Evolutionary conservation across 257 asterid species (phyloP), one percentile per base, ranked within the genome.

Genomic region (Osmanthus fragrans): DNA sequence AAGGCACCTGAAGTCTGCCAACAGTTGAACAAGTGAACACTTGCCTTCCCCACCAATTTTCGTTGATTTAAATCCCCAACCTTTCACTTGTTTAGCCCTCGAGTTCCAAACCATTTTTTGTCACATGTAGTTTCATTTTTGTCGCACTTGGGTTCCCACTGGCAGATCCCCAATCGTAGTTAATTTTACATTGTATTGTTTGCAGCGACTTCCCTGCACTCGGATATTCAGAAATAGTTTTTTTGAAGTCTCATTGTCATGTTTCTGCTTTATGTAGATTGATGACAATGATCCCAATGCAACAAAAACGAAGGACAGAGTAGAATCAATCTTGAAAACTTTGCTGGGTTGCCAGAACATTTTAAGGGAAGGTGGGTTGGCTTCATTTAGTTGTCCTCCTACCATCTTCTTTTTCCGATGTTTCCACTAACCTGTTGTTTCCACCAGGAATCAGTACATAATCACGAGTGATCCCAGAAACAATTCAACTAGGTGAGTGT

Each of bases 401-500:
- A 45, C 10, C 27, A 47, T 37, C 16, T 66, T 12, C 51, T 68
- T 63, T 36, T 27, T 40, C 15, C 15, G 16, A 63, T 18, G 45
- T 40, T 45, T 71, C 11, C 45, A 10, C 82, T 82, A 47, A 79
- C 73, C n/a, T 36, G 12, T 69, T 80, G 72, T 65, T 71, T 65
- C 73, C 78, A 54, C 75, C 89, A 95, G 99, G 91, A 88, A 84
- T 84, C 91, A 96, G 70, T 91, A 90, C 82, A 60, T 93, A 64
- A 69, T 89, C 76, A 78, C 2, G 66, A 80, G 89, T 80, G 88
- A 83, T 68, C 80, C 94, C 54, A 89, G 76, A 66, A 86, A 82
- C 87, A 86, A 73, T 79, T 73, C 89, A 74, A 79, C 86, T 69
- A 13, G 92, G 97, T 91, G 69, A 86, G 96, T 82, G 49, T 63